phyloP scores from a whole-genome alignment of 2,329 filamentous ascomycete species.

The Monascus ruber region DNA sequence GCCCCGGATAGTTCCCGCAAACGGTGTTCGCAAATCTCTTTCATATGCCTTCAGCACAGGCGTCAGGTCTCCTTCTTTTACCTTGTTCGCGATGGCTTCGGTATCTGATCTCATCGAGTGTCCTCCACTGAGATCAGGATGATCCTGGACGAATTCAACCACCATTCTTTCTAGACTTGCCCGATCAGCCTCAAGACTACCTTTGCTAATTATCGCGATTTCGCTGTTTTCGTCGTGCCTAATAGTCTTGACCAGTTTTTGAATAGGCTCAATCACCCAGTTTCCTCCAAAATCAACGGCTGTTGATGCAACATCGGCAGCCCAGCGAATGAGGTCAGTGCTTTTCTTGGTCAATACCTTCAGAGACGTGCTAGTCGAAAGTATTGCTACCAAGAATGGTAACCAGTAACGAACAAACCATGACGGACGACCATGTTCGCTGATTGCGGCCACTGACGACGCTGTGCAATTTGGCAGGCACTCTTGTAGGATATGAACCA shows the following conservation, averaged over 20 bases:
- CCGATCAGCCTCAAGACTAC: conserved; percentile 79
- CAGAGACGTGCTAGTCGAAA: conserved; percentile 81
- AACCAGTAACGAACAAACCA: conserved; percentile 78
- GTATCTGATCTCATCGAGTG: conserved; percentile 54
- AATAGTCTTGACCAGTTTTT: conserved; percentile 80
- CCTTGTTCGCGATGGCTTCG: conserved; percentile 61
- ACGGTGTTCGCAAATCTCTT: conserved; percentile 68
- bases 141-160: conserved; percentile 83
- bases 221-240: conserved; percentile 86
- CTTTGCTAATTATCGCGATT: conserved; percentile 91
- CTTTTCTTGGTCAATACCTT: conserved; percentile 62
- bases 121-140: conserved; percentile 47
- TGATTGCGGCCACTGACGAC: conserved; percentile 45
- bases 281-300: conserved; percentile 86
- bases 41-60: conserved; percentile 87
- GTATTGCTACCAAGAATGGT: conserved; percentile 55
- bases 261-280: conserved; percentile 80
- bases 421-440: conserved; percentile 63
- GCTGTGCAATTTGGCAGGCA: conserved; percentile 57
- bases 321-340: conserved; percentile 69
- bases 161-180: conserved; percentile 96
- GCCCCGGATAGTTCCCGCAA: conserved; percentile 70
- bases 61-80: conserved; percentile 85
- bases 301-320: conserved; percentile 66
- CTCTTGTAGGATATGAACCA: conserved; percentile 50